Percentiles rank a stretch among this genome's conserved stretches.
phyloP scores from a whole-genome alignment of 768 basidiomycete species.

The Boletus rufocinnamomeus region DNA sequence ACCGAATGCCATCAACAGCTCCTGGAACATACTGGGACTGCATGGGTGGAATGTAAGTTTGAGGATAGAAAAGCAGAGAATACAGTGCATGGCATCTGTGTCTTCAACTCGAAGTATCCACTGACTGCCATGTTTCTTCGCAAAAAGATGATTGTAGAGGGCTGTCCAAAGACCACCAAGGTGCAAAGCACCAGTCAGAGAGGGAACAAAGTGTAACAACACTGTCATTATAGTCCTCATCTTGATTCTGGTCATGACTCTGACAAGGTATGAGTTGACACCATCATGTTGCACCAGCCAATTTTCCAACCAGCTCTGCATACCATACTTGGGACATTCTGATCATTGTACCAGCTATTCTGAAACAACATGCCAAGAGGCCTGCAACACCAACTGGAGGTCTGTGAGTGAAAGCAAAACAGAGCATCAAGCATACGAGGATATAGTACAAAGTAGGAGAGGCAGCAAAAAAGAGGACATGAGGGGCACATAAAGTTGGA shows the following conservation, averaged over 20 bases:
- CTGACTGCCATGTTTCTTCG: constrained; percentile 77
- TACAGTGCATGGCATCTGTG: constrained; percentile 80
- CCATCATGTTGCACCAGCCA: too few species aligned
- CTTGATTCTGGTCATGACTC: neutral
- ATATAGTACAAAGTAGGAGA: too few species aligned
- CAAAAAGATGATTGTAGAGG: constrained; percentile 87
- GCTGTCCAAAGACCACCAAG: constrained; percentile 95
- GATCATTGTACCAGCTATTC: too few species aligned
- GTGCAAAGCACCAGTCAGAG: constrained; percentile 93
- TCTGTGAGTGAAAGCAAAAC: too few species aligned
- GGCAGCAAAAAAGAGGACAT: too few species aligned
- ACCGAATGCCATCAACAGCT: constrained; percentile 78
- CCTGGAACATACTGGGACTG: constrained; percentile 83
- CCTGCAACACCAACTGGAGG: too few species aligned
- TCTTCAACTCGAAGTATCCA: constrained; percentile 96
- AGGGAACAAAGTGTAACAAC: constrained; percentile 91
- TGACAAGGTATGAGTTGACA: neutral
- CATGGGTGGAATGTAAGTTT: neutral
- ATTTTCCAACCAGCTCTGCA: too few species aligned
- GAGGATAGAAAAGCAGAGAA: neutral
- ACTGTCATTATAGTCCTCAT: constrained; percentile 43
- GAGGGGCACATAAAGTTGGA: too few species aligned
- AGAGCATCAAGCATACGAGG: too few species aligned
- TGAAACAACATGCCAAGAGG: too few species aligned
- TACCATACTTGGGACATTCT: too few species aligned